A percentile compares a stretch with the other conserved stretches of the same genome.
Conservation (phyloP, 2,329 filamentous ascomycete species). For the Aspergillus sp. region DNA sequence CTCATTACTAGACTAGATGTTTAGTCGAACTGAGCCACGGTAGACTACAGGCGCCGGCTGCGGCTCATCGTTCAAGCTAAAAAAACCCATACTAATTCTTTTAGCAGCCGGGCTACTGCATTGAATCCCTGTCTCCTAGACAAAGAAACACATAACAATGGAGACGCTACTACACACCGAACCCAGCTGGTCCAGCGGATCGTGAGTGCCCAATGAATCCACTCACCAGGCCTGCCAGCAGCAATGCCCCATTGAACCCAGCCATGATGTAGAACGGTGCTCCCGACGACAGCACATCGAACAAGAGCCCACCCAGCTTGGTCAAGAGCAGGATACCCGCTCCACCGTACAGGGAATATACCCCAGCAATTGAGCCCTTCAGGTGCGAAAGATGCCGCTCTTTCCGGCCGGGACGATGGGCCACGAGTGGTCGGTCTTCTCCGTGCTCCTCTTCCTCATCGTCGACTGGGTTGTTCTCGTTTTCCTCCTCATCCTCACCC, state of each 20-base stretch:
- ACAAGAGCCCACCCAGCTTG: slow-evolving; percentile 83
- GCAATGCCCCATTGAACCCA: slow-evolving; percentile 74
- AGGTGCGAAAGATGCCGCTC: slow-evolving; percentile 56
- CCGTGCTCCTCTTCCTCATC: slow-evolving; percentile 13
- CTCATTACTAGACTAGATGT: no score
- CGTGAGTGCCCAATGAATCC: slow-evolving; percentile 22
- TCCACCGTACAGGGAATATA: slow-evolving; percentile 89
- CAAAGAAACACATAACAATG: background rate
- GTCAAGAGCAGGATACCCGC: slow-evolving; percentile 87
- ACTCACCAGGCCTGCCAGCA: slow-evolving; percentile 46
- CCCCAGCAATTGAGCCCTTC: slow-evolving; percentile 91
- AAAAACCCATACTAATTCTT: background rate
- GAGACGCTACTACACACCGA: background rate
- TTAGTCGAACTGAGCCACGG: background rate
- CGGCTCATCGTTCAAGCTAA: background rate
- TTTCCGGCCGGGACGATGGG: slow-evolving; percentile 23
- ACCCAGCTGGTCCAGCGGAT: background rate
- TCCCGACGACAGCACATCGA: slow-evolving; percentile 72
- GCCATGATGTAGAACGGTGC: slow-evolving; percentile 96
- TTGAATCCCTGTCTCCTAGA: background rate
- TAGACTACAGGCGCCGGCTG: background rate
- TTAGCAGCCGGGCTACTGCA: background rate
- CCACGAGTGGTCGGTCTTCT: slow-evolving; percentile 37
- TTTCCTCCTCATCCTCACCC: slow-evolving; percentile 6
- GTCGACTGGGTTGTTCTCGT: slow-evolving; percentile 7